These are phyloP conservation scores for Bjerkandera adusta DNA, from an alignment of 1,284 basidiomycete genomes.

Conservation along the genomic window DNA sequence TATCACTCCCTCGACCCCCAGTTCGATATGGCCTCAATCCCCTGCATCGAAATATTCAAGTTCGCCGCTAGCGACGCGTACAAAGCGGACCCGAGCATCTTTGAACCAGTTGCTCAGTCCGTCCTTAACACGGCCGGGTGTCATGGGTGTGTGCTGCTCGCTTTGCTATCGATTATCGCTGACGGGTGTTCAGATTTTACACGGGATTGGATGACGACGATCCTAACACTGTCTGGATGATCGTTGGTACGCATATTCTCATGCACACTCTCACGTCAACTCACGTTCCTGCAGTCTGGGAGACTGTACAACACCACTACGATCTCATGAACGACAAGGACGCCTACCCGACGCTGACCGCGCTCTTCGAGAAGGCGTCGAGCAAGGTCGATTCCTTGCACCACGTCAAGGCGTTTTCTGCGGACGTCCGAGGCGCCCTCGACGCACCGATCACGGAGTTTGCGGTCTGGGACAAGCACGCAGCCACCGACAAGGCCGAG, in stretches of 20 bases:
- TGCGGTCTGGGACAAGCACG: slow-evolving; percentile 6
- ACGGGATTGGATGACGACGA: slow-evolving; percentile 4
- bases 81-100: not conserved
- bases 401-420: slow-evolving; percentile 7
- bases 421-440: slow-evolving; percentile 5
- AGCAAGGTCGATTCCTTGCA: slow-evolving; percentile 1
- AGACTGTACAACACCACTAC: slow-evolving; percentile 6
- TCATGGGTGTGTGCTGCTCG: not conserved
- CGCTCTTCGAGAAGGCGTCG: not conserved
- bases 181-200: not conserved
- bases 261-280: not conserved
- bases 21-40: too few relatives aligned
- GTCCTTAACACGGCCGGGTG: not conserved
- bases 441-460: slow-evolving; percentile 12
- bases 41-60: slow-evolving; percentile 4
- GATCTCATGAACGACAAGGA: slow-evolving; percentile 8
- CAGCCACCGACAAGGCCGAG: not conserved
- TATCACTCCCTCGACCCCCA: too few relatives aligned
- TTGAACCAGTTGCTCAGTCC: not conserved
- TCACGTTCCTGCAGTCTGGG: slow-evolving; percentile 6
- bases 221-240: not conserved
- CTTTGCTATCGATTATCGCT: not conserved
- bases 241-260: slow-evolving; percentile 3
- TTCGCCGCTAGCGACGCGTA: slow-evolving; percentile 1
- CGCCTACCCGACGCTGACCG: not conserved